phyloP scores from a whole-genome alignment of 1,284 basidiomycete genomes.

The Cutaneotrichosporon spelunceum region DNA sequence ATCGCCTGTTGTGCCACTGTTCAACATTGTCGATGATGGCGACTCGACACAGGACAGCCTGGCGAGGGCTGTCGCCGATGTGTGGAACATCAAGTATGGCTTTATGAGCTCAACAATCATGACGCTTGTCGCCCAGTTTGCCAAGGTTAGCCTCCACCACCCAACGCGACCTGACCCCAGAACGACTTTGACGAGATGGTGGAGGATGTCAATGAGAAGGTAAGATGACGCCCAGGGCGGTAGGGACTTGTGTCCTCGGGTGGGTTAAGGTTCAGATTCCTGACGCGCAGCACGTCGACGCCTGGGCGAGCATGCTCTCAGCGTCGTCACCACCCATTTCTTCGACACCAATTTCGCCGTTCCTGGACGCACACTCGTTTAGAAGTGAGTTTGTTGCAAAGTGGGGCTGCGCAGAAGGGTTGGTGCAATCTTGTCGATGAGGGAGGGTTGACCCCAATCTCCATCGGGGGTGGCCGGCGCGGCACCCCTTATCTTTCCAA shows the following conservation, averaged over 20 bases:
- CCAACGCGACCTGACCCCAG: slow-evolving; percentile 7
- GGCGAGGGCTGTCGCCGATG: slow-evolving; percentile 67
- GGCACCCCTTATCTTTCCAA: not conserved
- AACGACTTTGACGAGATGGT: slow-evolving; percentile 24
- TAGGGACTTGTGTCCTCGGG: not conserved
- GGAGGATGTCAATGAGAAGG: slow-evolving; percentile 25
- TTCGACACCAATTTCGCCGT: slow-evolving; percentile 73
- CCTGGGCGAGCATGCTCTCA: slow-evolving; percentile 78
- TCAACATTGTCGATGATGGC: slow-evolving; percentile 81
- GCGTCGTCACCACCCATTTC: slow-evolving; percentile 69
- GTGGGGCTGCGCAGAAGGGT: not conserved
- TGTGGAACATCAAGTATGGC: slow-evolving; percentile 79
- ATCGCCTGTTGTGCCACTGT: slow-evolving; percentile 66
- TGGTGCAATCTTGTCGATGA: not conserved
- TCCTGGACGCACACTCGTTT: slow-evolving; percentile 68
- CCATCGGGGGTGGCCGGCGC: not conserved
- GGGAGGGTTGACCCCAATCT: slow-evolving; percentile 1
- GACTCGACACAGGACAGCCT: slow-evolving; percentile 71
- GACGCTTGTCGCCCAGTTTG: slow-evolving; percentile 52
- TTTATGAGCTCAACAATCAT: slow-evolving; percentile 74
- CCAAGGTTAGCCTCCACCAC: slow-evolving; percentile 29
- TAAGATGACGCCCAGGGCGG: not conserved
- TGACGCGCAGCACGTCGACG: slow-evolving; percentile 65
- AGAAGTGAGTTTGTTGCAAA: slow-evolving; percentile 37
- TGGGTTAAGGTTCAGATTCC: slow-evolving; percentile 24